Evolutionary conservation across 192 early-diverging fungal genomes (phyloP).

Genomic region (Podila epigama): DNA sequence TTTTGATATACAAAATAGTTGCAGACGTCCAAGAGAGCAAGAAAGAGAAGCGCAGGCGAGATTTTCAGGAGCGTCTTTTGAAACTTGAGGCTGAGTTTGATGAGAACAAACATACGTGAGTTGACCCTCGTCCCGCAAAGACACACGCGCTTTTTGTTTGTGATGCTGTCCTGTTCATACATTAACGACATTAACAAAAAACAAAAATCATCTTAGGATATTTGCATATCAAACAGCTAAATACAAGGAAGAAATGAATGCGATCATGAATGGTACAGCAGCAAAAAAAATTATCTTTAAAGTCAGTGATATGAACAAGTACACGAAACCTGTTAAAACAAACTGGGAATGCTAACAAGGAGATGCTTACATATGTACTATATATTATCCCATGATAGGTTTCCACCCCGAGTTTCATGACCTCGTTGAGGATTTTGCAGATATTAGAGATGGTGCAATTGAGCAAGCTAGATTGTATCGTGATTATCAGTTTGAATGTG

Average conservation of each 20-base stretch:
- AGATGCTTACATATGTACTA: too few species aligned
- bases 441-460: slow-evolving; percentile 64
- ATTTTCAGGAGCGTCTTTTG: slow-evolving; percentile 62
- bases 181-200: slow-evolving; percentile 7
- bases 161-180: too few species aligned
- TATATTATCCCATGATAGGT: too few species aligned
- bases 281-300: too few species aligned
- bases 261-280: slow-evolving; percentile 38
- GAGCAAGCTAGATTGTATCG: slow-evolving; percentile 62
- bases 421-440: slow-evolving; percentile 63
- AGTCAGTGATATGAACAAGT: too few species aligned
- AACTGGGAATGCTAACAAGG: too few species aligned
- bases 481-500: slow-evolving; percentile 76
- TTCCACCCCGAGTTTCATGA: slow-evolving; percentile 76
- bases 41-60: slow-evolving; percentile 62
- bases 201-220: slow-evolving; percentile 31
- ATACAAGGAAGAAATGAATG: slow-evolving; percentile 53
- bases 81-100: slow-evolving; percentile 66
- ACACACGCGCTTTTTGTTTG: not conserved
- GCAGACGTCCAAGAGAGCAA: slow-evolving; percentile 51
- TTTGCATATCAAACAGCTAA: slow-evolving; percentile 38
- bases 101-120: slow-evolving; percentile 67
- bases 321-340: too few species aligned
- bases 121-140: too few species aligned
- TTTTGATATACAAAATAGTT: not conserved